Base-by-base conservation (phyloP, 257 asterid genomes). In the Jasminum sambac region DNA sequence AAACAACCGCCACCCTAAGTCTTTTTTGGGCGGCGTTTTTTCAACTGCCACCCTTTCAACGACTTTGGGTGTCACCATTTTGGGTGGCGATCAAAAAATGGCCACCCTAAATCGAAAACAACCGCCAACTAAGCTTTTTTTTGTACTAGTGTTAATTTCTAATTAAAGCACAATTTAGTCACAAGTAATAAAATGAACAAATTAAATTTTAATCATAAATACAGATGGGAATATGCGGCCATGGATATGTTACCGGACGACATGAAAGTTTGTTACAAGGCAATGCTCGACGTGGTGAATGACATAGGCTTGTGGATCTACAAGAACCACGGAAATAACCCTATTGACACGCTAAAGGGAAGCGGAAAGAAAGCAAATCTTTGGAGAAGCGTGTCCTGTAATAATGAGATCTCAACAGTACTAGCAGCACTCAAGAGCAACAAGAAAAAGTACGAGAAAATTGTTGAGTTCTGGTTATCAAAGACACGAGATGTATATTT, bases 181-280 rank as follows among this genome's bases (percentile, higher is more conserved):
- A 30, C 36, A 30, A 30, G 2, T 30, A 42, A 10, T 25, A 2
- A 11, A 30, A 40, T 60, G 42, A 50, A 10, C 59, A 50, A 50
- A 50, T 7, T 25, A 50, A 50, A n/a, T 17, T 52, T 55, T 23
- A 23, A 55, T 23, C 14, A 55, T 39, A 30, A 30, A 1, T 19
- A 19, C 39, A 81, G 82, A 71, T 81, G 85, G 82, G 87, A 87
- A 10, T 76, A 77, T 46, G 55, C 34, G 14, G 76, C 70, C 19
- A 40, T 74, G 4, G 72, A 75, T 0, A 41, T 67, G 6, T 72
- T 87, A 64, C 87, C 90, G 5, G 77, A 83, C 46, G 79, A 81
- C 77, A 87, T 83, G 90, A 85, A 77, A 75, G 70, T 38, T 23
- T 70, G 87, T 72, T 79, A 81, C 48, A 74, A 24, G 68, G 82